Evolutionary conservation across 2,329 filamentous ascomycete species (phyloP).

Genomic region (Colletotrichum tropicale): DNA sequence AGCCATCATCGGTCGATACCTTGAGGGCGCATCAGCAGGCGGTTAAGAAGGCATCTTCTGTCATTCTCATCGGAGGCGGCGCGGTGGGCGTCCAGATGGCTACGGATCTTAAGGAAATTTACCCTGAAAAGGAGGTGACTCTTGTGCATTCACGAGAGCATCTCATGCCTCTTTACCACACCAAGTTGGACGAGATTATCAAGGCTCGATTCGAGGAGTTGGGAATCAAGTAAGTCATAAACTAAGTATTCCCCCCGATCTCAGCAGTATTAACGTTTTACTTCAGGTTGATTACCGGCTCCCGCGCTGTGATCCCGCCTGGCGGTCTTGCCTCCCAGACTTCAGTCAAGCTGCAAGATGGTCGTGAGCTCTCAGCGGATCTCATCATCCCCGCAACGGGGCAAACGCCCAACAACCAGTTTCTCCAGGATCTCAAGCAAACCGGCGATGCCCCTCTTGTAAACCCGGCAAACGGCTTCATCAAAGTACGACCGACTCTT

Average conservation of each 20-base stretch:
- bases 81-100: constrained; percentile 55
- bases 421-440: neutral
- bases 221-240: neutral
- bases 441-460: neutral
- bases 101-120: constrained; percentile 49
- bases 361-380: neutral
- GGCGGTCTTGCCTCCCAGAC: neutral
- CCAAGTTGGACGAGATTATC: neutral
- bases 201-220: neutral
- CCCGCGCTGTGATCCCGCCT: neutral
- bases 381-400: neutral
- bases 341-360: neutral
- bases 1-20: constrained; percentile 27
- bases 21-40: constrained; percentile 32
- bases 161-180: constrained; percentile 35
- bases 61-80: constrained; percentile 47
- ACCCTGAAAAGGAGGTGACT: constrained; percentile 49
- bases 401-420: neutral
- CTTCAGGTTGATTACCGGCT: neutral
- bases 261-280: neutral
- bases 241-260: rapidly evolving
- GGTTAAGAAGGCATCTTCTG: constrained; percentile 19
- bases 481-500: constrained; percentile 47
- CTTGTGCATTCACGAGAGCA: constrained; percentile 49
- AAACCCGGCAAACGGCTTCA: constrained; percentile 19